Base-by-base conservation (phyloP, 2,329 filamentous ascomycete species). In the Cytospora chrysosperma region DNA sequence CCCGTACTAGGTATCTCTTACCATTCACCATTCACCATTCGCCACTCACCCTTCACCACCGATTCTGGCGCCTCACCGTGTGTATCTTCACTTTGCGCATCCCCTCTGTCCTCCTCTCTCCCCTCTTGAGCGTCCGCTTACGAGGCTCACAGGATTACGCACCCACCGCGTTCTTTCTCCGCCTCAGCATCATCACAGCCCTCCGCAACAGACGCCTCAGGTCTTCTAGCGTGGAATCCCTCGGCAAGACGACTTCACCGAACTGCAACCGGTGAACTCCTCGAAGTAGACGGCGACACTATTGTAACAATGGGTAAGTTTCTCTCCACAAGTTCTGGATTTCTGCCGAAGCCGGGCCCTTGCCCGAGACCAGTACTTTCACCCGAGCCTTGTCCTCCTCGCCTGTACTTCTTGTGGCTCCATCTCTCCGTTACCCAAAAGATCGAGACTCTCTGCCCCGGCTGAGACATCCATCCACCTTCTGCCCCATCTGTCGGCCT, bases 301-400 rank as follows among this genome's bases (percentile, higher is more conserved):
- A 24, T 51, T 55, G 26, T 56, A 26, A 65, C 51, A 52, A 65
- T 65, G 63, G 63, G 63, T 65, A 53, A 61, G 63, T 65, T 50
- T 40, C 55, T 56, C 47, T 43, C 50, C 50, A n/a, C n/a, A 24
- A 32, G 15, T 51, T 43, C 24, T 13, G 8, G 15, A 30, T 15
- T 56, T 37, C 43, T 58, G 32, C 27, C 21, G 24, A 37, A 26
- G 17, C 52, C 24, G 24, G 17, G 17, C n/a, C 40, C 50, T 17
- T 54, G 27, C 37, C 15, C 58, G 10, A 21, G 21, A 47, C 13
- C n/a, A 47, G 43, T 47, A 47, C 43, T 19, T 28, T 24, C 34
- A 26, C 34, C 58, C 37, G 30, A 34, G 37, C 19, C 51, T 40
- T 55, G 37, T 19, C 51, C 27, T 19, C 51, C 27, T 34, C 50